A percentile compares a stretch with the other conserved stretches of the same genome.
Evolutionary conservation across 345 rosid genomes (phyloP).

Genomic region (Linum usitatissimum): DNA sequence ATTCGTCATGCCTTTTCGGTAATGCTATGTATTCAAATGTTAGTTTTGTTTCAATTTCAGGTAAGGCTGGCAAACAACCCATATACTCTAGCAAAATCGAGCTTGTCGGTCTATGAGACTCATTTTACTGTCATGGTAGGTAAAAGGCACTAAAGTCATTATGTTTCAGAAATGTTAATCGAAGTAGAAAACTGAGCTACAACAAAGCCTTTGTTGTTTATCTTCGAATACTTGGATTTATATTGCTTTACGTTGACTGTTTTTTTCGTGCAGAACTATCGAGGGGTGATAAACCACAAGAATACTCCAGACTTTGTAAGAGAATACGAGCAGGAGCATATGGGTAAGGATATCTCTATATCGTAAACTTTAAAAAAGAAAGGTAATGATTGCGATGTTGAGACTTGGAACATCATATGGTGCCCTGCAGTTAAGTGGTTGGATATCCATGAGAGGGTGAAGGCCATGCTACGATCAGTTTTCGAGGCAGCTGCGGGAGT

Average conservation of each 20-base stretch:
- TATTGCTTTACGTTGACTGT: background rate
- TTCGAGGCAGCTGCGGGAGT: conserved; percentile 74
- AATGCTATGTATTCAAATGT: background rate
- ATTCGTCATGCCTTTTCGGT: background rate
- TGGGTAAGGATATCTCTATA: conserved; percentile 29
- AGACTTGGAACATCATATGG: background rate
- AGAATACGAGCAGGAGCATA: conserved; percentile 77
- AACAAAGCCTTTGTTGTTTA: background rate
- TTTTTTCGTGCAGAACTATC: conserved; percentile 60
- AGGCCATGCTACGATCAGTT: conserved; percentile 46
- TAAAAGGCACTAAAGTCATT: conserved; percentile 6
- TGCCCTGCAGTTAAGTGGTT: conserved; percentile 62
- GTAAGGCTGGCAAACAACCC: conserved; percentile 79
- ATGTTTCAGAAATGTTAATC: background rate
- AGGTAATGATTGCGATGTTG: background rate
- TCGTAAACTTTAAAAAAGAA: too few species aligned
- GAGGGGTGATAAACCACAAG: conserved; percentile 69
- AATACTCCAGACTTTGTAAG: conserved; percentile 65
- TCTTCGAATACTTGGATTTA: too few species aligned
- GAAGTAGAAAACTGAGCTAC: conserved; percentile 1
- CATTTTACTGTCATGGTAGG: conserved; percentile 98
- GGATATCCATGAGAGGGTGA: conserved; percentile 59
- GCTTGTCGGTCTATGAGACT: conserved; percentile 82
- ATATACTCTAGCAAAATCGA: conserved; percentile 65
- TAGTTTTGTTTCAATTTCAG: conserved; percentile 29